Base-by-base conservation (phyloP, 768 basidiomycete genomes). In the Kwoniella botswanensis region DNA sequence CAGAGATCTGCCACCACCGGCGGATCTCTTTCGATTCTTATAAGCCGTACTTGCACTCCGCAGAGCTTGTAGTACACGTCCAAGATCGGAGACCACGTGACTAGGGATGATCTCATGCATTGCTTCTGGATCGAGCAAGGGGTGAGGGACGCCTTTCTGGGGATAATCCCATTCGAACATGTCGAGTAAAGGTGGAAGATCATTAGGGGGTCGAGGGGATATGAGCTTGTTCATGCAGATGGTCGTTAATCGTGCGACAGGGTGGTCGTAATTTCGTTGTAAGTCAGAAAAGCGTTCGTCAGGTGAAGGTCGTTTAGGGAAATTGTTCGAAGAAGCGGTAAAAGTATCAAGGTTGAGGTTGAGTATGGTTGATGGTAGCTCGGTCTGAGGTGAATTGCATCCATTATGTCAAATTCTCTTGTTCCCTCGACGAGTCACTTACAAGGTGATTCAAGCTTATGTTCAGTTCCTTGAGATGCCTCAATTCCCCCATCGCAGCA, bases 391-490 rank as follows among this genome's bases (percentile, higher is more conserved):
- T 41, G 21, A 46, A 29, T 65, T 18, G 53, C 26, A 18, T 35
- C 35, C 35, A 35, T 35, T 35, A 35, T 6, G 5, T 35, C 35
- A 35, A 5, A 35, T 7, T 35, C 35, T 7, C 35, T 9, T 35
- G 35, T 35, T 35, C 35, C 6, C 6, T 35, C 35, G 6, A 35
- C 35, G 35, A 35, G 35, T 35, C 35, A 35, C 79, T 60, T 44
- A 78, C 79, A 15, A 83, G 77, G 29, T 73, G 63, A 65, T 83
- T 83, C 50, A 71, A 70, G 43, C 79, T 71, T 58, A 83, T 79
- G 61, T 83, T 83, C 22, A 83, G 74, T 63, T 78, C 81, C 64
- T 76, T 76, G 17, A 83, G 71, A 54, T 79, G 69, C 22, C 60
- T 54, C 29, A 83, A 65, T 41, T 75, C 72, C 5, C 78, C 79